These are phyloP conservation scores for Nematocida sp. DNA, from an alignment of 371 early-diverging fungal genomes.

Conservation along the genomic window DNA sequence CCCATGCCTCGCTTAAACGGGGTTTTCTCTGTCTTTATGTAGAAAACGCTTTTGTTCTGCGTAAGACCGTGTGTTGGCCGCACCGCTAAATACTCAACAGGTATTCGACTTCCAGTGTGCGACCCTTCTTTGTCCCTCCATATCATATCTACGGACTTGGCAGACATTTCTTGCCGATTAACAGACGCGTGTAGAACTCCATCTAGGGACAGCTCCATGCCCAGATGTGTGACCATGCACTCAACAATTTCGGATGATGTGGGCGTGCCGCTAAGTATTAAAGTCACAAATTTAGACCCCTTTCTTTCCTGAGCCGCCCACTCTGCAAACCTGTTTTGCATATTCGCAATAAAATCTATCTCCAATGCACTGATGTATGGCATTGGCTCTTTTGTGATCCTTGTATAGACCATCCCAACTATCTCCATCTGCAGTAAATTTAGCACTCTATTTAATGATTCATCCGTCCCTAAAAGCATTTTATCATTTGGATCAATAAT, in stretches of 20 bases:
- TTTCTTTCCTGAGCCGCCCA: constrained; percentile 69
- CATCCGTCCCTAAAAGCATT: constrained; percentile 14
- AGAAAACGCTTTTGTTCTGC: constrained; percentile 11
- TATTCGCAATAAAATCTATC: constrained; percentile 79
- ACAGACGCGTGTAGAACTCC: constrained; percentile 78
- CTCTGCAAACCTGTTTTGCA: constrained; percentile 78
- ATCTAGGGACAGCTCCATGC: constrained; percentile 82
- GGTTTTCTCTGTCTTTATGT: constrained; percentile 9
- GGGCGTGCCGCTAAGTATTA: constrained; percentile 71
- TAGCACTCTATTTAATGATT: constrained; percentile 73
- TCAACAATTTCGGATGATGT: constrained; percentile 80
- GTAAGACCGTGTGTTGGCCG: constrained; percentile 58
- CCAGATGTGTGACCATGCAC: constrained; percentile 85
- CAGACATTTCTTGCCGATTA: constrained; percentile 27
- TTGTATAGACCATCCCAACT: constrained; percentile 86
- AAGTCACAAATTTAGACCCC: constrained; percentile 56
- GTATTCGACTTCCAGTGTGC: constrained; percentile 28
- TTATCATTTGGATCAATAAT: constrained; percentile 72
- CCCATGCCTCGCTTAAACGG: constrained; percentile 29
- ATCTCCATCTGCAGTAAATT: constrained; percentile 74
- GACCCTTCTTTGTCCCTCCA: constrained; percentile 53
- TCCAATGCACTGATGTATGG: constrained; percentile 88
- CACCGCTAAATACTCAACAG: constrained; percentile 57
- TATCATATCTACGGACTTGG: constrained; percentile 47
- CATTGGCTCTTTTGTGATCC: constrained; percentile 81